These are phyloP conservation scores for Exsudoporus frostii DNA, from an alignment of 768 basidiomycete genomes.

Conservation along the genomic window DNA sequence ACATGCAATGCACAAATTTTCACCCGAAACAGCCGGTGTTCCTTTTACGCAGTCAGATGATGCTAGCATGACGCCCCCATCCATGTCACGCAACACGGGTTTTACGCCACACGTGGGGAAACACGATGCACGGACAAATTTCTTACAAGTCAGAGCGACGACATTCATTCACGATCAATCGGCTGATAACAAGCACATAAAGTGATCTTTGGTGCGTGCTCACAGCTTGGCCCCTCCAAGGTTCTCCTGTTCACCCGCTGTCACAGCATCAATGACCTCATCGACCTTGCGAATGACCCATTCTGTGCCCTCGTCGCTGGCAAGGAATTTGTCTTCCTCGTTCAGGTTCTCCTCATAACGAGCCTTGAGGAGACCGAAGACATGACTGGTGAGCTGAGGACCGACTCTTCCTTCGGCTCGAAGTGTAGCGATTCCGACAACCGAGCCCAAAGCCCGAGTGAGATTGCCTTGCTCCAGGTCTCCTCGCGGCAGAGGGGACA, in stretches of 20 bases:
- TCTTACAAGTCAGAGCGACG: conserved; percentile 15
- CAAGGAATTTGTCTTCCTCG: conserved; percentile 75
- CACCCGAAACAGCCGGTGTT: conserved; percentile 20
- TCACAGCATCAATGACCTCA: conserved; percentile 72
- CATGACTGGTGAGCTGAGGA: conserved; percentile 84
- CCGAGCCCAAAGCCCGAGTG: conserved; percentile 78
- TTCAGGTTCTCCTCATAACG: conserved; percentile 55
- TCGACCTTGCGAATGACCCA: conserved; percentile 87
- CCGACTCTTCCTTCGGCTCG: conserved; percentile 83
- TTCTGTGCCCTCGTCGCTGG: conserved; percentile 82
- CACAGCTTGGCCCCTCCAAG: conserved; percentile 62
- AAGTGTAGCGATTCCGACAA: conserved; percentile 81
- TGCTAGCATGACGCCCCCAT: conserved; percentile 11
- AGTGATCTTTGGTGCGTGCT: conserved; percentile 26
- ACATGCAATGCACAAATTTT: conserved; percentile 27
- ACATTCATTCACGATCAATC: conserved; percentile 27
- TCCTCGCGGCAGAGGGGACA: conserved; percentile 69
- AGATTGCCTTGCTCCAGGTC: conserved; percentile 77
- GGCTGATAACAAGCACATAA: conserved; percentile 30
- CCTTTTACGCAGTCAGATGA: conserved; percentile 21
- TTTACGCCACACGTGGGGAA: conserved; percentile 31
- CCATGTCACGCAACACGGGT: conserved; percentile 28
- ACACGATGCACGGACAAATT: conserved; percentile 29
- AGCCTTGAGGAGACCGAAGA: conserved; percentile 87
- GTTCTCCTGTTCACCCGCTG: conserved; percentile 38